These are phyloP conservation scores for Penicillium sp. DNA, from an alignment of 2,329 filamentous ascomycete genomes.

Conservation along the genomic window DNA sequence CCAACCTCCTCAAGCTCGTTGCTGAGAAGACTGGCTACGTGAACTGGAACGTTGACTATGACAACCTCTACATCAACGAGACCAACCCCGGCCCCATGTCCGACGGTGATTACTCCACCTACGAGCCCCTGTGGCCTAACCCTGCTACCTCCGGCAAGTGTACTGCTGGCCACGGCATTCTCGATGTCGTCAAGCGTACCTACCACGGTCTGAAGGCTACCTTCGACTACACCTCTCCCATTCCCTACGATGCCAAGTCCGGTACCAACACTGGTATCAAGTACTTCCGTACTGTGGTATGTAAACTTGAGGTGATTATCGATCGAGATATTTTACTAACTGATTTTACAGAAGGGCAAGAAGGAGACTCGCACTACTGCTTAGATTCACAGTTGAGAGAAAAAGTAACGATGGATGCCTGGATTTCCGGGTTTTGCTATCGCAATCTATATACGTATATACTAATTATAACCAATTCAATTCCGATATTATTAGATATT, in stretches of 20 bases:
- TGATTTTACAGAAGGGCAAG: constrained; percentile 15
- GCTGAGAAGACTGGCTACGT: constrained; percentile 62
- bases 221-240: constrained; percentile 38
- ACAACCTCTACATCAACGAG: constrained; percentile 52
- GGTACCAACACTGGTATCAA: constrained; percentile 28
- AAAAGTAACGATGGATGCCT: not conserved
- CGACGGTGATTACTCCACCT: constrained; percentile 25
- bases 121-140: constrained; percentile 30
- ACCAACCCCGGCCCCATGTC: constrained; percentile 55
- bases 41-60: constrained; percentile 42
- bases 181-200: constrained; percentile 35
- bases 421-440: not conserved
- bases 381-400: not conserved
- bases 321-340: constrained; percentile 1
- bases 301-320: not conserved
- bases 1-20: constrained; percentile 67
- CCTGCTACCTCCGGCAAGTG: constrained; percentile 31
- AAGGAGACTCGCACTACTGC: constrained; percentile 14
- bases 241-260: constrained; percentile 29
- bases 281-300: constrained; percentile 20
- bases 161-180: constrained; percentile 38
- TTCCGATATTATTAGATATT: not conserved
- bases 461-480: not conserved
- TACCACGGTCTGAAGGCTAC: constrained; percentile 29
- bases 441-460: not conserved